Percentiles rank a stretch among this genome's conserved stretches.
Evolutionary conservation across 805 yeast species (phyloP).

Genomic region (Torulaspora gathmanii): DNA sequence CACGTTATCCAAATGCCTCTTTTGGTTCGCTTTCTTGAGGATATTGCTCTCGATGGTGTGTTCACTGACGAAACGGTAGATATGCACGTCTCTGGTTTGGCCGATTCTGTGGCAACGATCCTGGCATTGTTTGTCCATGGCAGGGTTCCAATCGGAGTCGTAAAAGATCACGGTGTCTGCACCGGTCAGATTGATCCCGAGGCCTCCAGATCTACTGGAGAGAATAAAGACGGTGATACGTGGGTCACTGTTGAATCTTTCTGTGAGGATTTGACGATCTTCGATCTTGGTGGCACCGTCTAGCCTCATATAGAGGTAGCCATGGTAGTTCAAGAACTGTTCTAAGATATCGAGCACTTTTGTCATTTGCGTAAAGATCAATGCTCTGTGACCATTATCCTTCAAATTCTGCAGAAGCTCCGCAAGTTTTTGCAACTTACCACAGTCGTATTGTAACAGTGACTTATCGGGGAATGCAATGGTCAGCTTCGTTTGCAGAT

Average conservation of each 20-base stretch:
- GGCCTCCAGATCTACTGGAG: conserved; percentile 95
- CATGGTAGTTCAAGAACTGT: conserved; percentile 88
- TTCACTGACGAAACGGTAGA: conserved; percentile 92
- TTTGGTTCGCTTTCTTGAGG: conserved; percentile 88
- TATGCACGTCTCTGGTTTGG: conserved; percentile 95
- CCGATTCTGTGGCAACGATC: conserved; percentile 99
- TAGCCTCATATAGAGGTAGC: conserved; percentile 86
- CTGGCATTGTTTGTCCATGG: conserved; percentile 99
- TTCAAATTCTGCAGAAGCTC: conserved; percentile 67
- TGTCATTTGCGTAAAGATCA: conserved; percentile 98
- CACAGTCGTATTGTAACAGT: conserved; percentile 90
- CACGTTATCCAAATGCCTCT: conserved; percentile 86
- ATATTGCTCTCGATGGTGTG: conserved; percentile 95
- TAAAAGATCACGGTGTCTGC: conserved; percentile 98
- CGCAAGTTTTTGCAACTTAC: conserved; percentile 86
- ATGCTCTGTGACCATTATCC: conserved; percentile 85
- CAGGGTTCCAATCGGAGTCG: conserved; percentile 99
- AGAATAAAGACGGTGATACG: conserved; percentile 85
- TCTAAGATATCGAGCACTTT: conserved; percentile 90
- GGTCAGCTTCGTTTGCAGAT: conserved; percentile 77
- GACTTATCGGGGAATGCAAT: conserved; percentile 97
- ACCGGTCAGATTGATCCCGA: conserved; percentile 95
- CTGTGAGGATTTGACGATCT: conserved; percentile 92
- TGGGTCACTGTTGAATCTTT: conserved; percentile 81
- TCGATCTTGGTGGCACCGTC: conserved; percentile 98